phyloP scores from a whole-genome alignment of 129 eudicot genomes.

The Lactuca sativa region DNA sequence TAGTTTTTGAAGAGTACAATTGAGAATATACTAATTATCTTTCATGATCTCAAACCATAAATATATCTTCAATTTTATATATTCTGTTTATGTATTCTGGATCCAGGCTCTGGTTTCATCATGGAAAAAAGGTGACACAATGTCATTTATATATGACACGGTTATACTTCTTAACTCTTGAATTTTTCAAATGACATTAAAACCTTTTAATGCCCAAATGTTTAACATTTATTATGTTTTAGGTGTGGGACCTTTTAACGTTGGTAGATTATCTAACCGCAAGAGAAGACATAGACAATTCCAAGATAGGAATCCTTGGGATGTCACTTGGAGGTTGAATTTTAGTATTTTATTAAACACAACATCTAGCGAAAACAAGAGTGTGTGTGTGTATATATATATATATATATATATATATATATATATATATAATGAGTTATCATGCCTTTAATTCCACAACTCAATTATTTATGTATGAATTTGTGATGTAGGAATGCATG shows the following conservation, averaged over 20 bases:
- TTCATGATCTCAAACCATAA: no score
- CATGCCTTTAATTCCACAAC: conserved; percentile 10
- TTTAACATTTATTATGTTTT: conserved; percentile 8
- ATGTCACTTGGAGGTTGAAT: conserved; percentile 96
- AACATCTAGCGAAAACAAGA: neutral
- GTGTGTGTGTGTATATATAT: no score
- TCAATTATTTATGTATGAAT: neutral
- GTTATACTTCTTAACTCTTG: no score
- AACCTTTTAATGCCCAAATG: no score
- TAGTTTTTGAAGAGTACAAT: no score
- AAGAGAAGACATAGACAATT: conserved; percentile 78
- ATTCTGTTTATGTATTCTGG: neutral
- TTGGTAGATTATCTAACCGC: conserved; percentile 77
- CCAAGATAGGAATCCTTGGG: conserved; percentile 83
- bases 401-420: no score
- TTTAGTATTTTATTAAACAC: neutral
- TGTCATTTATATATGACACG: no score
- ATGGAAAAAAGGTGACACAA: conserved; percentile 58
- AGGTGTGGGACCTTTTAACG: conserved; percentile 93
- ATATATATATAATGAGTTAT: no score
- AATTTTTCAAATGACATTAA: no score
- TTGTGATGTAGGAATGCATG: conserved; percentile 79
- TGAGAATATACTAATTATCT: no score
- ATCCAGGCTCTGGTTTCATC: conserved; percentile 88
- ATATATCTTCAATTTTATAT: no score